Conservation (phyloP, 75 land plant species). For the Pinus albicaulis region DNA sequence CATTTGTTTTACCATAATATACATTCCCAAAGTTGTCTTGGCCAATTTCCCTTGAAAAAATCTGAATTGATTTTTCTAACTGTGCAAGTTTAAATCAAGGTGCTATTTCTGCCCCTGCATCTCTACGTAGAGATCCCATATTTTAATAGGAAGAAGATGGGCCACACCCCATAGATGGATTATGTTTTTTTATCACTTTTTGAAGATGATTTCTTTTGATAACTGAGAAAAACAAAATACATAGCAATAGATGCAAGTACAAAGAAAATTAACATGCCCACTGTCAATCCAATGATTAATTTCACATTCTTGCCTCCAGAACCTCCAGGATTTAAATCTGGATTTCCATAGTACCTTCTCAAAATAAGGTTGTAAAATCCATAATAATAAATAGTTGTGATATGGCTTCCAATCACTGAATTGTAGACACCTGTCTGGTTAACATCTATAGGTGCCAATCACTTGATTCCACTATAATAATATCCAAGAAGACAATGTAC, state of each 20-base stretch:
- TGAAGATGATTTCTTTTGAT: neutral
- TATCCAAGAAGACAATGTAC: no score
- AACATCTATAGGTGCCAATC: no score
- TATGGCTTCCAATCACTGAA: no score
- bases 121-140: conserved; percentile 19
- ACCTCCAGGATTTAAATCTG: neutral
- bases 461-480: no score
- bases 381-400: no score
- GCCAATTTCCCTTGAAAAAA: conserved; percentile 57
- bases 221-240: neutral
- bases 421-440: no score
- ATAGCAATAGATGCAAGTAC: neutral
- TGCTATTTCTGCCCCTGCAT: conserved; percentile 39
- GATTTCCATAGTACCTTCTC: conserved; percentile 2
- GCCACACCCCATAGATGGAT: neutral
- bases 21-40: conserved; percentile 79
- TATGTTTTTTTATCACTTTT: neutral
- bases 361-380: no score
- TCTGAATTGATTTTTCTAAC: conserved; percentile 47
- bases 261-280: neutral
- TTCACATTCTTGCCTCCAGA: neutral
- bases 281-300: neutral
- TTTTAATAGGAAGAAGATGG: conserved; percentile 18
- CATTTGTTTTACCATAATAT: conserved; percentile 67
- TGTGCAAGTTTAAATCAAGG: conserved; percentile 35